Base-by-base conservation (phyloP, 2,329 filamentous ascomycete genomes). In the Graphiopsis chlorocephala region DNA sequence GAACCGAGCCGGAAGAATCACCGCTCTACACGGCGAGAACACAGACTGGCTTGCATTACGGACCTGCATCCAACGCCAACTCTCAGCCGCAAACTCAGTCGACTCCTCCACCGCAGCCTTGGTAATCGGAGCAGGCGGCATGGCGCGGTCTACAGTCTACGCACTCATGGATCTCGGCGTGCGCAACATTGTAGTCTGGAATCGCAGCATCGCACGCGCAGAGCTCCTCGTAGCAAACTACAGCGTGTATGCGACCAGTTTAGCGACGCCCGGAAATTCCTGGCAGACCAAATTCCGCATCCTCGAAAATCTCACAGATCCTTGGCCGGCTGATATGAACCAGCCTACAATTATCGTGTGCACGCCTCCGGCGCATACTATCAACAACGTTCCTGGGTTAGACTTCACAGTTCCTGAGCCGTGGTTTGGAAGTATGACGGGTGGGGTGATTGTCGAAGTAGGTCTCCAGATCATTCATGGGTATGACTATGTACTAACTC, bases 41-140 rank as follows among this genome's bases (percentile, higher is more conserved):
- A 92, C 89, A 0, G 89, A 92, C 73, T 92, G 89, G 86, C 87
- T 91, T 38, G 90, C 89, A 7, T 90, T 92, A 50, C 80, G 87
- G 62, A 88, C 87, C 7, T 91, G 88, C 71, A 85, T 92, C 53
- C 83, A 87, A 8, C 82, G 88, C 28, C 88, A 88, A 1, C 79
- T 91, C 2, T 91, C 89, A 1, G 89, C 89, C 0, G 87, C 88
- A 10, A 85, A 85, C 66, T 80, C 81, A 0, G 82, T 50, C 11
- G 50, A 28, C 23, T 14, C 26, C 0, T 17, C n/a, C 3, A 25
- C 45, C n/a, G 33, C 42, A 29, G 63, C 55, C 7, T 59, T 81
- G 15, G 73, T 81, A 10, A 72, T 81, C 17, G 79, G 78, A 0
- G 79, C 78, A 0, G 78, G 79, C 3, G 79, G 79, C 5, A 79